Evolutionary conservation across 2,329 filamentous ascomycete genomes (phyloP).

Genomic region (Fonsecaea pugnacius): DNA sequence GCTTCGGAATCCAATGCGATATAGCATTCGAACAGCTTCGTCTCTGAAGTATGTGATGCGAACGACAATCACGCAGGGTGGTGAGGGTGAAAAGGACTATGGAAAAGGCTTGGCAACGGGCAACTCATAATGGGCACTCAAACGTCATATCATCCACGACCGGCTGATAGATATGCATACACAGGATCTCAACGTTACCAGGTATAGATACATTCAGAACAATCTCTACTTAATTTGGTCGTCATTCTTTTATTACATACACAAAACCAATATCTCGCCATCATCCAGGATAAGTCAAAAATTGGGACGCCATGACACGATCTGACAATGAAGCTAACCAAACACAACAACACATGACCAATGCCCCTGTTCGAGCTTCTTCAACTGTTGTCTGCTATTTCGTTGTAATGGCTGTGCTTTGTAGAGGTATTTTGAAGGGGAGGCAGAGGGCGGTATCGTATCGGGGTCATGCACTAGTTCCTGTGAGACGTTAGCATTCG

Average conservation of each 20-base stretch:
- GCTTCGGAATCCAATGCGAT: slow-evolving; percentile 13
- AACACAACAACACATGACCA: slow-evolving; percentile 7
- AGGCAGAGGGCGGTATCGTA: neutral
- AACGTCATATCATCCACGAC: too few relatives aligned
- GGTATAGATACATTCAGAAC: neutral
- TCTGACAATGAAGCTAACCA: slow-evolving; percentile 2
- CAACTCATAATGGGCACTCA: too few relatives aligned
- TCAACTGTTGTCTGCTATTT: slow-evolving; percentile 6
- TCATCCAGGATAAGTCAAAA: slow-evolving; percentile 21
- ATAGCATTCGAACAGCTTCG: slow-evolving; percentile 26
- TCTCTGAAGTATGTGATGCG: neutral
- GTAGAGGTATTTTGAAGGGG: neutral
- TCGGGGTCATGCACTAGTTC: slow-evolving; percentile 33
- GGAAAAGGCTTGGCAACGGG: neutral
- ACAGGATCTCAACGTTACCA: neutral
- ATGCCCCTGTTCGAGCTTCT: neutral
- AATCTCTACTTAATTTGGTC: slow-evolving; percentile 14
- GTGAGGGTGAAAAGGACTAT: neutral
- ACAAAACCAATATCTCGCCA: slow-evolving; percentile 20
- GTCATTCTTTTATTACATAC: slow-evolving; percentile 32
- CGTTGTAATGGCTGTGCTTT: neutral
- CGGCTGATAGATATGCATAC: neutral
- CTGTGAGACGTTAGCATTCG: slow-evolving; percentile 34
- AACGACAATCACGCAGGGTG: neutral
- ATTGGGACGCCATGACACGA: slow-evolving; percentile 25